These are phyloP conservation scores for Myxozyma monticola DNA, from an alignment of 805 yeast species.

Conservation along the genomic window DNA sequence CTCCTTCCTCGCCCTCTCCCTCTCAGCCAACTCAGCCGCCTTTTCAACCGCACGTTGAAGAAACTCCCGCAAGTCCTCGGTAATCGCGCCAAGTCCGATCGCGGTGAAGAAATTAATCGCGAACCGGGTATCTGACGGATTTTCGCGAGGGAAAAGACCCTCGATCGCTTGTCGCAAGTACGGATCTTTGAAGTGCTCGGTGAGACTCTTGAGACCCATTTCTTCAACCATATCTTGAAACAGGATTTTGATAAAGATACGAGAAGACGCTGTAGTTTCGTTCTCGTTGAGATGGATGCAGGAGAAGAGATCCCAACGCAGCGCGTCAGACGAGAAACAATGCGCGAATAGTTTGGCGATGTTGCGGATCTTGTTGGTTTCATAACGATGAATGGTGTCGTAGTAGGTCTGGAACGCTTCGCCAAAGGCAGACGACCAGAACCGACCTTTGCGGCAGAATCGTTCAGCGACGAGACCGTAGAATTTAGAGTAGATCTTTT, in stretches of 20 bases:
- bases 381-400: slow-evolving; percentile 60
- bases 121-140: slow-evolving; percentile 50
- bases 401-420: slow-evolving; percentile 58
- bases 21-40: slow-evolving; percentile 9
- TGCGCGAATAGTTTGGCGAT: slow-evolving; percentile 87
- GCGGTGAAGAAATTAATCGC: slow-evolving; percentile 92
- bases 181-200: slow-evolving; percentile 53
- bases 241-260: slow-evolving; percentile 79
- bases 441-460: slow-evolving; percentile 50
- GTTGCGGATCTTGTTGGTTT: slow-evolving; percentile 71
- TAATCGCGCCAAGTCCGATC: slow-evolving; percentile 78
- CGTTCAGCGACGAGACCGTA: slow-evolving; percentile 76
- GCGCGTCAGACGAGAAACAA: slow-evolving; percentile 64
- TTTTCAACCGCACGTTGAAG: slow-evolving; percentile 33
- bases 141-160: slow-evolving; percentile 65
- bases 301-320: slow-evolving; percentile 63
- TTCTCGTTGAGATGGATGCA: slow-evolving; percentile 62
- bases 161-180: slow-evolving; percentile 48
- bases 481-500: slow-evolving; percentile 79
- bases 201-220: slow-evolving; percentile 58
- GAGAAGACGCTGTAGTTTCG: slow-evolving; percentile 70
- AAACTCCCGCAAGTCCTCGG: slow-evolving; percentile 74
- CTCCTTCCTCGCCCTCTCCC: slow-evolving; percentile 4
- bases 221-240: slow-evolving; percentile 79
- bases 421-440: slow-evolving; percentile 61